Base-by-base conservation (phyloP, 2,329 filamentous ascomycete species). In the Arachnopeziza araneosa region DNA sequence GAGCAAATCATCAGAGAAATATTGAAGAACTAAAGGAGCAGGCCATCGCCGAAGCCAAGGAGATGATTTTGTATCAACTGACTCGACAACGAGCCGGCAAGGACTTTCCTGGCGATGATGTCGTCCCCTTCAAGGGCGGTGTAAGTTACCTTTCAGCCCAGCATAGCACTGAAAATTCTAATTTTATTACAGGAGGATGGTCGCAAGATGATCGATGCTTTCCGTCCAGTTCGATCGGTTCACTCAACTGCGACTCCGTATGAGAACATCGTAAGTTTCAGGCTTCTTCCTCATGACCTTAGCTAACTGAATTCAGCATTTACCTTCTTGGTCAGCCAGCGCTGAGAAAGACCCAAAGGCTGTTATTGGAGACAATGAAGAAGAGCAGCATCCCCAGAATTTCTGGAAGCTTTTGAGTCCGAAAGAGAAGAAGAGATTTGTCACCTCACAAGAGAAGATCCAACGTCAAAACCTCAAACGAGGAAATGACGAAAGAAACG, bases 341-440 rank as follows among this genome's bases (percentile, higher is more conserved):
- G 10, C 36, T 14, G 36, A 44, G 17, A 44, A 44, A 19, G 36
- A 44, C 17, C 36, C 36, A 7, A 44, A 14, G 36, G 10, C 1
- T 22, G 57, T 55, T 4, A 19, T 50, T 19, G 63, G 63, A 21
- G 64, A 66, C 48, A 65, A 57, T 50, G 58, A 62, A 19, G 57
- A 58, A 52, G 62, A 68, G 54, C 67, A 67, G 56, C 67, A 69
- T 56, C 67, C 67, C 5, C 57, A 60, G 22, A 67, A 68, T 54
- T 62, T 59, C 55, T 67, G 64, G 65, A 17, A 36, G 8, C 56
- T 53, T 50, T 60, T 63, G 49, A 61, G 51, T 19, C 51, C 56
- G 26, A 53, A 60, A 44, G 23, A 66, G 60, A 60, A 55, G 60
- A 55, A 52, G 56, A 44, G 50, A 26, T 32, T 24, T n/a, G 24